Conservation (phyloP, 805 yeast species). For the Lachancea quebecensis region DNA sequence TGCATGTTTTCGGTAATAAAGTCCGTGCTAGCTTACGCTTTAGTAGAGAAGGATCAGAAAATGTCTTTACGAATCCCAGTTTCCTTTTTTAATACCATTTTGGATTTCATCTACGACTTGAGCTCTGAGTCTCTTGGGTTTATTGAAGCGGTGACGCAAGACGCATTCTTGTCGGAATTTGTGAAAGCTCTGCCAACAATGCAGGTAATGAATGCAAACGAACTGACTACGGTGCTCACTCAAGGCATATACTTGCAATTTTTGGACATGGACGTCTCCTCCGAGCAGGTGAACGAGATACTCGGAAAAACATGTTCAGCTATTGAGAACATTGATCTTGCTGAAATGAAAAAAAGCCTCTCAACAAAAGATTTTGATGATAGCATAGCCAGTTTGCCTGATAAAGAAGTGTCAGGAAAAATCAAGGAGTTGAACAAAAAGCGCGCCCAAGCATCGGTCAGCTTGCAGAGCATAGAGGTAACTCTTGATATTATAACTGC, state of each 20-base stretch:
- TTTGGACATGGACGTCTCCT: conserved; percentile 24
- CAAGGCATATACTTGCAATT: conserved; percentile 37
- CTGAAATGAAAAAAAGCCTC: conserved; percentile 25
- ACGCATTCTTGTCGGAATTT: conserved; percentile 15
- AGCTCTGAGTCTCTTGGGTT: conserved; percentile 53
- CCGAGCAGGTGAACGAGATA: conserved; percentile 20
- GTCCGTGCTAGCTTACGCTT: conserved; percentile 25
- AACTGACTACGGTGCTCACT: conserved; percentile 30
- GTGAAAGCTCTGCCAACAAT: conserved; percentile 14
- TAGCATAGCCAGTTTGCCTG: conserved; percentile 12
- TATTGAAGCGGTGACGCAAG: conserved; percentile 27
- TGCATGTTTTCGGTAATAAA: conserved; percentile 18
- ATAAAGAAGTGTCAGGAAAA: conserved; percentile 20
- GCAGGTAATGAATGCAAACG: conserved; percentile 18
- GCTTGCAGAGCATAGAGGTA: conserved; percentile 59
- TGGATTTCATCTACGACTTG: conserved; percentile 55
- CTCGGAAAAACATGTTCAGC: conserved; percentile 21
- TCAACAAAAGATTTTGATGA: conserved; percentile 13
- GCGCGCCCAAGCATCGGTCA: conserved; percentile 41
- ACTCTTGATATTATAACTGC: conserved; percentile 73
- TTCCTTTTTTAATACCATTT: conserved; percentile 43
- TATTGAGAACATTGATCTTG: conserved; percentile 30
- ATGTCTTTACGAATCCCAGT: conserved; percentile 31
- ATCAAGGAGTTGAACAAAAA: conserved; percentile 35
- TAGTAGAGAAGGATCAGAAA: conserved; percentile 13